Evolutionary conservation across 1,139 yeast genomes (phyloP).

Genomic region (Geotrichum fermentans): DNA sequence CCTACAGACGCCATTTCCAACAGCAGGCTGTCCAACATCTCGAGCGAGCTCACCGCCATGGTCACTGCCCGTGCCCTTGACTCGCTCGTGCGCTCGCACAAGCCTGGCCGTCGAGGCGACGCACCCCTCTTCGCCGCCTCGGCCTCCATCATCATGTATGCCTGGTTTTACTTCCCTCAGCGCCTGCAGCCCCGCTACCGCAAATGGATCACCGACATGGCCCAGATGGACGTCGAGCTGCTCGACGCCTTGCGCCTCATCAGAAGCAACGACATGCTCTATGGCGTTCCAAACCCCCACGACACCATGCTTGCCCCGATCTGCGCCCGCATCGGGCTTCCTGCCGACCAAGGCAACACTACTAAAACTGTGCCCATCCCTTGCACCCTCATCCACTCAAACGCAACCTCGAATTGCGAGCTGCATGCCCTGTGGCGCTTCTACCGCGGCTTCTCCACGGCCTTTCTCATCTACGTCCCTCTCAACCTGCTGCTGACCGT

Average conservation of each 20-base stretch:
- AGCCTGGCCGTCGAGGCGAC: slow-evolving; percentile 26
- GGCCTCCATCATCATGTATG: slow-evolving; percentile 38
- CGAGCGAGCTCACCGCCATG: slow-evolving; percentile 28
- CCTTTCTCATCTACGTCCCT: slow-evolving; percentile 33
- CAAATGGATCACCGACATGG: slow-evolving; percentile 44
- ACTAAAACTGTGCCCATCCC: slow-evolving; percentile 37
- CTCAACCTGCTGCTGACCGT: slow-evolving; percentile 26
- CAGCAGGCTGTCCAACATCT: slow-evolving; percentile 15
- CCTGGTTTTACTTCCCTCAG: slow-evolving; percentile 42
- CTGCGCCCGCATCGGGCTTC: slow-evolving; percentile 33
- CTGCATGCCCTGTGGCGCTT: slow-evolving; percentile 41
- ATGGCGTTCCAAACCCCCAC: slow-evolving; percentile 28
- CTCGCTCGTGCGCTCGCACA: slow-evolving; percentile 21
- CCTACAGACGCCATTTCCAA: slow-evolving; percentile 23
- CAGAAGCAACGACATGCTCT: slow-evolving; percentile 32
- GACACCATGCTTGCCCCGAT: slow-evolving; percentile 21
- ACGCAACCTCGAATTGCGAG: slow-evolving; percentile 39
- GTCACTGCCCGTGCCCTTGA: slow-evolving; percentile 29
- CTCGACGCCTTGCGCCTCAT: slow-evolving; percentile 36
- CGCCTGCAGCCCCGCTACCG: slow-evolving; percentile 40
- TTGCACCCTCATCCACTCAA: slow-evolving; percentile 41
- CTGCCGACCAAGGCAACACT: slow-evolving; percentile 33
- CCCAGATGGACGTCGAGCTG: slow-evolving; percentile 41
- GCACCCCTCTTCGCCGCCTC: slow-evolving; percentile 28
- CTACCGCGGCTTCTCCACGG: slow-evolving; percentile 38